Evolutionary conservation across 768 basidiomycete genomes (phyloP).

Genomic region (Agrocybe praecox): DNA sequence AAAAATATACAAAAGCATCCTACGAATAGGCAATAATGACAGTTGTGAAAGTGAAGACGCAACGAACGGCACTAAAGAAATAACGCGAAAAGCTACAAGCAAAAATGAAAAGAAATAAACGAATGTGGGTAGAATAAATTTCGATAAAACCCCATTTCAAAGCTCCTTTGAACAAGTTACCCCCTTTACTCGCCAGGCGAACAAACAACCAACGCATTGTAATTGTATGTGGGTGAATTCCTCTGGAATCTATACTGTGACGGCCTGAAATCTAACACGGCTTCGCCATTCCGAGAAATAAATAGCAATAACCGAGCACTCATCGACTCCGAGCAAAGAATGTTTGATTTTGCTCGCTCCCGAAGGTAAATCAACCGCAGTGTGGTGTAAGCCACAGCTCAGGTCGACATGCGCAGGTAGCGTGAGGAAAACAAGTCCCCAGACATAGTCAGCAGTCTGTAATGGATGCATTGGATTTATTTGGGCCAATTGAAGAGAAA

Average conservation of each 20-base stretch:
- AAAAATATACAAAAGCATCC: no score
- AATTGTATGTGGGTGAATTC: constrained; percentile 56
- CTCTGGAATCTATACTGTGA: constrained; percentile 42
- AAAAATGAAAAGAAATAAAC: no score
- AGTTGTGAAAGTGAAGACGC: no score
- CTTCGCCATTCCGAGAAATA: constrained; percentile 33
- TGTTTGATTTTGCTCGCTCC: constrained; percentile 55
- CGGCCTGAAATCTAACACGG: constrained; percentile 40
- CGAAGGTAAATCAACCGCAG: constrained; percentile 28
- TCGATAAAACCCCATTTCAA: no score
- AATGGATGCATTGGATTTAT: constrained; percentile 8
- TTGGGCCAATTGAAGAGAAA: no score
- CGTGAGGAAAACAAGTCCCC: constrained; percentile 53
- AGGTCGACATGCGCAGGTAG: constrained; percentile 42
- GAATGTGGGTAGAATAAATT: background rate
- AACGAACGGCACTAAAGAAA: no score
- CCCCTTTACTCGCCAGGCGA: constrained; percentile 18
- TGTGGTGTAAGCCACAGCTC: constrained; percentile 35
- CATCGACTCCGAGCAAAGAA: constrained; percentile 24
- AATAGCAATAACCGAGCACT: constrained; percentile 21
- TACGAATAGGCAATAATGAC: no score
- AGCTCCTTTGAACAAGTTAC: no score
- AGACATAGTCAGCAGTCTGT: constrained; percentile 62
- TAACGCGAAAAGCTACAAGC: no score
- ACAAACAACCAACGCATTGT: constrained; percentile 57